phyloP scores from a whole-genome alignment of 768 basidiomycete species.

The Trametes elegans region DNA sequence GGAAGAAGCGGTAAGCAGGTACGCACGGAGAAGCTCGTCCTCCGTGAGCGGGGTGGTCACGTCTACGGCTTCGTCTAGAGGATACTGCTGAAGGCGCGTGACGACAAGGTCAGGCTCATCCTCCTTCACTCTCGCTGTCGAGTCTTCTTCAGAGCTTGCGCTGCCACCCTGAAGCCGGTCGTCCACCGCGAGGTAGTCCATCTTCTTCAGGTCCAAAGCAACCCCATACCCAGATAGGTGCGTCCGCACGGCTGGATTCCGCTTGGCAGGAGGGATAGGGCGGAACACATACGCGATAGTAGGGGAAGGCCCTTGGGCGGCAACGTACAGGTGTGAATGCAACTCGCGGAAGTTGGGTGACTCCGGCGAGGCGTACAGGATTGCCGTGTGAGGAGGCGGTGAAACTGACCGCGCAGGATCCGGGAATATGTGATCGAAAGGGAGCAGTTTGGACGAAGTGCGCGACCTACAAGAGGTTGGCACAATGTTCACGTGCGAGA shows the following conservation, averaged over 20 bases:
- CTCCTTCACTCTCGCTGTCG: not conserved
- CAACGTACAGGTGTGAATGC: constrained; percentile 58
- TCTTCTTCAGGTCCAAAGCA: constrained; percentile 91
- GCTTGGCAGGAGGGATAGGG: constrained; percentile 47
- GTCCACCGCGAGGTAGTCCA: constrained; percentile 92
- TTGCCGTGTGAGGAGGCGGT: constrained; percentile 58
- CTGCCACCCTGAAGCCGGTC: constrained; percentile 49
- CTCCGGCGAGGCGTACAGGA: constrained; percentile 72
- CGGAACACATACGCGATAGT: constrained; percentile 75
- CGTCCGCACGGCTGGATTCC: constrained; percentile 31
- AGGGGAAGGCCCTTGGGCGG: constrained; percentile 43
- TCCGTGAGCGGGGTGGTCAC: constrained; percentile 23
- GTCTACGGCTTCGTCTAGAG: constrained; percentile 22
- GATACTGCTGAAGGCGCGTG: constrained; percentile 29
- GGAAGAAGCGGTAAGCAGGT: not conserved
- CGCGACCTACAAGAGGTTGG: constrained; percentile 25
- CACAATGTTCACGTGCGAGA: not conserved
- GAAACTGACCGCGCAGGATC: constrained; percentile 43
- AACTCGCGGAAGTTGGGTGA: constrained; percentile 70
- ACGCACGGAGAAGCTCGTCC: constrained; percentile 47
- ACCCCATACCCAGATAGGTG: constrained; percentile 90
- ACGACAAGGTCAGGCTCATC: constrained; percentile 24
- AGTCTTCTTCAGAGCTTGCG: not conserved
- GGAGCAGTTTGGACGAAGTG: constrained; percentile 49
- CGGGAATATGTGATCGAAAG: constrained; percentile 78